A percentile compares a stretch with the other conserved stretches of the same genome.
Evolutionary conservation across 1,284 basidiomycete species (phyloP).

Genomic region (Trametes sp.): DNA sequence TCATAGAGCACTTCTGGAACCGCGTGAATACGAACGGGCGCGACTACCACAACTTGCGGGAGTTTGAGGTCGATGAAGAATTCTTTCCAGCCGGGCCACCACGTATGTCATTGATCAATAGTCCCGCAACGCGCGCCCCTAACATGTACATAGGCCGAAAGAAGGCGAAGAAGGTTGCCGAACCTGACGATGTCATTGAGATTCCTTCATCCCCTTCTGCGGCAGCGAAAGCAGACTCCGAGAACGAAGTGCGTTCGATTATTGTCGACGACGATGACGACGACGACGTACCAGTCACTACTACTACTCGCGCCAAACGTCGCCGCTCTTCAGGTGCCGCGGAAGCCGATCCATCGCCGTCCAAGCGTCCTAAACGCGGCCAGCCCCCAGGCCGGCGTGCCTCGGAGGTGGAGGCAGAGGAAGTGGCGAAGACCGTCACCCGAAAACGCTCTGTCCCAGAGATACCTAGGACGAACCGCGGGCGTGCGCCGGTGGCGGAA

Average conservation of each 20-base stretch:
- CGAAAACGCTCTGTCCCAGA: conserved; percentile 20
- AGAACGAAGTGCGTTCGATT: conserved; percentile 32
- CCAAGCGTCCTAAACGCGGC: conserved; percentile 19
- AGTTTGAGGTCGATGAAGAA: conserved; percentile 63
- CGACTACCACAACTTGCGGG: conserved; percentile 53
- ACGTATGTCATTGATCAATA: conserved; percentile 46
- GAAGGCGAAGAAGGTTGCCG: conserved; percentile 18
- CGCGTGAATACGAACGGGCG: conserved; percentile 58
- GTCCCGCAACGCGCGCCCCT: neutral
- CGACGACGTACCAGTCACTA: conserved; percentile 1
- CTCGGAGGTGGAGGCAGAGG: conserved; percentile 5
- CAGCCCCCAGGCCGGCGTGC: conserved; percentile 15
- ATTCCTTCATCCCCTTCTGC: conserved; percentile 11
- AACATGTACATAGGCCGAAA: conserved; percentile 14
- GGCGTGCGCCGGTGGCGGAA: neutral
- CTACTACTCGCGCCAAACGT: conserved; percentile 28
- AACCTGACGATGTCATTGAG: conserved; percentile 1
- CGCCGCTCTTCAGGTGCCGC: conserved; percentile 25
- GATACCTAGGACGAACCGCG: conserved; percentile 11
- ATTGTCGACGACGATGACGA: conserved; percentile 26
- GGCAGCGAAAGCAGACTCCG: conserved; percentile 26
- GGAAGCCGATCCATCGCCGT: conserved; percentile 2
- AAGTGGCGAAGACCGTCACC: neutral
- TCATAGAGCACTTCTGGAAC: conserved; percentile 67
- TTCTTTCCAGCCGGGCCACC: conserved; percentile 64